Conservation (phyloP, 2,329 filamentous ascomycete species). For the Penicillium frequentans region DNA sequence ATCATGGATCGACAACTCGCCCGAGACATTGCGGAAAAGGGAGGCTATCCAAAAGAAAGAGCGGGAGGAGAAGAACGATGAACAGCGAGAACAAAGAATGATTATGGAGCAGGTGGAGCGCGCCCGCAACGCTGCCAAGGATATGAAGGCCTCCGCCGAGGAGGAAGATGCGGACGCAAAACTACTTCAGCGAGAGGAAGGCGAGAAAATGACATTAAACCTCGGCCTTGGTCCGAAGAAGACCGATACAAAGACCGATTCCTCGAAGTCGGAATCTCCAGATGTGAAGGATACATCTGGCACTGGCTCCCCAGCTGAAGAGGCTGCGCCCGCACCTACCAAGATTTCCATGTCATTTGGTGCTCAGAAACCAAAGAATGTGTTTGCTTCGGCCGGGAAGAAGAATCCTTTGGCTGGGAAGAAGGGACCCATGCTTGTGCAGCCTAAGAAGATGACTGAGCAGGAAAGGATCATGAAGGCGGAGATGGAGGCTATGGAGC, state of each 20-base stretch:
- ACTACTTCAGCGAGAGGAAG: slow-evolving; percentile 58
- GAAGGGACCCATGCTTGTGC: slow-evolving; percentile 59
- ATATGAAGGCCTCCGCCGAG: slow-evolving; percentile 40
- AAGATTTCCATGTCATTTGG: slow-evolving; percentile 65
- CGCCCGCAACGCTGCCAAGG: slow-evolving; percentile 40
- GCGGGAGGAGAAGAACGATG: slow-evolving; percentile 83
- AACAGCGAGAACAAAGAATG: slow-evolving; percentile 81
- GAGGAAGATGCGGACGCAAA: slow-evolving; percentile 45
- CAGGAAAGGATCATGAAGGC: slow-evolving; percentile 87
- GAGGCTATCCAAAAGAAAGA: slow-evolving; percentile 83
- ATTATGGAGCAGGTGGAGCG: slow-evolving; percentile 80
- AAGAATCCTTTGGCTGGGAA: slow-evolving; percentile 73
- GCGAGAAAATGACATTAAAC: slow-evolving; percentile 73
- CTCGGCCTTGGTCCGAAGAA: slow-evolving; percentile 53
- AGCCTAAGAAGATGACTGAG: slow-evolving; percentile 82
- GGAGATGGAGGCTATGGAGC: slow-evolving; percentile 63
- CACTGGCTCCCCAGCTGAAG: slow-evolving; percentile 12
- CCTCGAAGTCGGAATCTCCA: slow-evolving; percentile 23
- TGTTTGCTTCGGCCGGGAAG: slow-evolving; percentile 62
- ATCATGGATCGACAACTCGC: slow-evolving; percentile 87
- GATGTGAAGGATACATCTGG: slow-evolving; percentile 17
- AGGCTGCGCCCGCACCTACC: slow-evolving; percentile 20
- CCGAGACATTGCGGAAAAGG: slow-evolving; percentile 75
- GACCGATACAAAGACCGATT: slow-evolving; percentile 22
- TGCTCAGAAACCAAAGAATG: slow-evolving; percentile 58